phyloP scores from a whole-genome alignment of 768 basidiomycete species.

The Antrodiella citrinella region DNA sequence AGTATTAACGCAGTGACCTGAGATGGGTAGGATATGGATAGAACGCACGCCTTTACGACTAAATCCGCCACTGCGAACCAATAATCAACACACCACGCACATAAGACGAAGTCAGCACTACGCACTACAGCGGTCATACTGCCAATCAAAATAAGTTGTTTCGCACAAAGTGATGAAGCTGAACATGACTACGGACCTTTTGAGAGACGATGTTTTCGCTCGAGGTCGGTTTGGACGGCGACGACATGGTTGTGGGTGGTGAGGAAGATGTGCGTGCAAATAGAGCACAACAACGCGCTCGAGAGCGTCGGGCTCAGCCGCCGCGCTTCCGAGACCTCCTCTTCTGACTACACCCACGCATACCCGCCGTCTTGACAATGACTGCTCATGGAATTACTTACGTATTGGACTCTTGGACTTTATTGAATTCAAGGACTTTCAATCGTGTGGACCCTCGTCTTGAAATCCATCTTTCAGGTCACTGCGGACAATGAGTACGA shows the following conservation, averaged over 20 bases:
- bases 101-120: slow-evolving; percentile 19
- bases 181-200: slow-evolving; percentile 49
- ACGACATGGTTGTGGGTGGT: slow-evolving; percentile 30
- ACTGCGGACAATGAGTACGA: too few species aligned
- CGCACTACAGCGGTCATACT: slow-evolving; percentile 86
- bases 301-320: not conserved
- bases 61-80: slow-evolving; percentile 52
- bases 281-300: not conserved
- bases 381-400: too few species aligned
- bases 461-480: too few species aligned
- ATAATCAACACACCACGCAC: slow-evolving; percentile 9
- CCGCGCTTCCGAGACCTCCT: too few species aligned
- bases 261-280: slow-evolving; percentile 3
- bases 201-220: slow-evolving; percentile 88
- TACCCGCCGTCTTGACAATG: too few species aligned
- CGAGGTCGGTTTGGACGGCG: slow-evolving; percentile 50
- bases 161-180: not conserved
- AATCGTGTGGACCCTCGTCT: too few species aligned
- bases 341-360: too few species aligned
- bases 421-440: too few species aligned
- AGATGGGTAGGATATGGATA: not conserved
- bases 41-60: slow-evolving; percentile 75
- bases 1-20: too few species aligned
- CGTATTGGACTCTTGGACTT: too few species aligned
- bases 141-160: not conserved